A percentile compares a stretch with the other conserved stretches of the same genome.
These are phyloP conservation scores for Aspergillus cavernicola DNA, from an alignment of 495 filamentous ascomycete genomes.

Conservation along the genomic window DNA sequence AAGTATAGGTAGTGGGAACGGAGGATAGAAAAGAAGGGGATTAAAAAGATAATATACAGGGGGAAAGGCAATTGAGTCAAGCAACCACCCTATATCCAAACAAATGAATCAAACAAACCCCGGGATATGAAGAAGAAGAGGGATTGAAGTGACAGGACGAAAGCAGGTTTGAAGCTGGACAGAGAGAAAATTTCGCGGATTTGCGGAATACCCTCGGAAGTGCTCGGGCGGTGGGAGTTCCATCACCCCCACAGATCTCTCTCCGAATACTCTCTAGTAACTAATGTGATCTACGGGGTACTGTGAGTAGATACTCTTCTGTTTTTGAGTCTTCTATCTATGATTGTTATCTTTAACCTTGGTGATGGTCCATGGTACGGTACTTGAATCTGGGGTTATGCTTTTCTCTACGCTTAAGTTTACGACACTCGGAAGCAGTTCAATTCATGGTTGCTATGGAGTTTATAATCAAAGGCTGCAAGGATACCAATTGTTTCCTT, in stretches of 20 bases:
- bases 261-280: neutral
- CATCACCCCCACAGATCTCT: neutral
- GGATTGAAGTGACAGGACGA: constrained; percentile 23
- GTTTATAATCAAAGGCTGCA: neutral
- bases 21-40: constrained; percentile 23
- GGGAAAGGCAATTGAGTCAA: constrained; percentile 41
- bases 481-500: neutral
- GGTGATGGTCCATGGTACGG: neutral
- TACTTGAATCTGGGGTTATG: constrained; percentile 1
- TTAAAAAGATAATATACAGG: constrained; percentile 36
- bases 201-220: constrained; percentile 45
- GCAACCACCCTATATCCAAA: constrained; percentile 21
- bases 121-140: constrained; percentile 24
- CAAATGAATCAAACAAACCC: constrained; percentile 38
- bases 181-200: constrained; percentile 45
- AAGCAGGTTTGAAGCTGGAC: constrained; percentile 25
- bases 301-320: too few relatives aligned
- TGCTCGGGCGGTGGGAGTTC: constrained; percentile 26
- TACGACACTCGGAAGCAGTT: neutral
- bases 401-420: neutral
- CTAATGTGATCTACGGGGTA: too few relatives aligned
- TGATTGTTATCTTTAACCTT: neutral
- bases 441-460: neutral
- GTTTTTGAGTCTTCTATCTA: too few relatives aligned
- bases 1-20: constrained; percentile 18